Base-by-base conservation (phyloP, 345 rosid species). In the Hibiscus syriacus region DNA sequence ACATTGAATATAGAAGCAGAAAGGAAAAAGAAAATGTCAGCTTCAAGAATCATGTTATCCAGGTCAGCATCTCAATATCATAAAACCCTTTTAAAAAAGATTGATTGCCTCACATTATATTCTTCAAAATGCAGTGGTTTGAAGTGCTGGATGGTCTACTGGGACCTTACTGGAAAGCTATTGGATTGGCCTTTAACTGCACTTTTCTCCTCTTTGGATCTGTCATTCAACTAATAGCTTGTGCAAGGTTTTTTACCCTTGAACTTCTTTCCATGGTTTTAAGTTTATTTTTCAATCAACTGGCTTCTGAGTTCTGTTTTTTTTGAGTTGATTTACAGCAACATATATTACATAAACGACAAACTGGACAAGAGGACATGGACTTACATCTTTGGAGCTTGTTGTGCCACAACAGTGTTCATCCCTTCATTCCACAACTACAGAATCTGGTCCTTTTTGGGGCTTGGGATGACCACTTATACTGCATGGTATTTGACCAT, bases 31-130 rank as follows among this genome's bases (percentile, higher is more conserved):
- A 85, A 83, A 87, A 86, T 72, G 86, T 83, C 76, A 81, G 80
- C 89, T 92, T 92, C 90, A 87, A 84, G 81, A 89, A 87, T 80
- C 98, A 89, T 76, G 92, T 92, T 74, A 88, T 92, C 65, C 96
- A 91, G 87, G 97, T 90, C 55, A 64, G 60, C 17, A 64, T 72
- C 67, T 70, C 75, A 75, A 41, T 49, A 67, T 25, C 50, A 70
- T 32, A n/a, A 67, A 30, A 27, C 41, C 63, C 13, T 39, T 43
- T 53, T n/a, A n/a, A 22, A 10, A 53, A 2, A 20, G 11, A 20
- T 53, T 1, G 20, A 2, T 19, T 8, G 3, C 7, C 10, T 14
- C 7, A 50, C 12, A 50, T 20, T 22, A 19, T 20, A 45, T 45
- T 13, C 19, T 27, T 30, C 41, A 56, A 23, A 22, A 29, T 75